Evolutionary conservation across 371 early-diverging fungal species (phyloP), one percentile per base, ranked within the genome.

Genomic region (Catenaria anguillulae): DNA sequence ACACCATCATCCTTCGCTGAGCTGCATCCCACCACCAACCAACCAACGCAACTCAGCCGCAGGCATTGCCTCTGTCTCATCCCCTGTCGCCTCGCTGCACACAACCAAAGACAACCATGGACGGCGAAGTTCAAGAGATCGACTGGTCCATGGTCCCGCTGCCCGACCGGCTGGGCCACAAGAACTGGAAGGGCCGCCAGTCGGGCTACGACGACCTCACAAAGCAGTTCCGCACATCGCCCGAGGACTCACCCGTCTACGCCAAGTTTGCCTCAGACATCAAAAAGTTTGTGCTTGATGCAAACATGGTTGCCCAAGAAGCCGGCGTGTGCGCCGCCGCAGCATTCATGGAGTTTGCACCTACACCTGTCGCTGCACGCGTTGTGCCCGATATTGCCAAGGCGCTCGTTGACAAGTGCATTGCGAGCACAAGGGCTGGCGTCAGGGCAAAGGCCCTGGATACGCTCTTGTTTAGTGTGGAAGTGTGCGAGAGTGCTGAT

Each of bases 121-220:
- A 43, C 45, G 10, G 45, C 26, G 60, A 13, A 21, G 65, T 64
- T 10, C 42, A 42, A 19, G 67, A 72, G 24, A 67, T 67, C 40
- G 73, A 74, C 63, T 74, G 64, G 34, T 55, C 65, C 24, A 29
- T 34, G 24, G 48, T 74, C 42, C 70, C 74, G 21, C 64, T 74
- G 13, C 34, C 35, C 26, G 68, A 72, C 21, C 62, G 69, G 21
- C 68, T 74, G 15, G 58, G 33, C 10, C 74, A 74, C 64, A 73
- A 73, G 93, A 70, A 81, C 45, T 97, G 97, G 97, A 95, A 97
- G 71, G 97, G 90, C 33, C 85, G 97, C 64, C 75, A 86, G 56
- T 79, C 76, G 31, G 97, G 87, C 21, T 97, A 90, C 72, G 85
- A 85, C 43, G 90, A 91, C 61, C 75, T 92, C 33, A 76, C 82